phyloP scores from a whole-genome alignment of 768 basidiomycete species.

The Pleurotus tuoliensis region DNA sequence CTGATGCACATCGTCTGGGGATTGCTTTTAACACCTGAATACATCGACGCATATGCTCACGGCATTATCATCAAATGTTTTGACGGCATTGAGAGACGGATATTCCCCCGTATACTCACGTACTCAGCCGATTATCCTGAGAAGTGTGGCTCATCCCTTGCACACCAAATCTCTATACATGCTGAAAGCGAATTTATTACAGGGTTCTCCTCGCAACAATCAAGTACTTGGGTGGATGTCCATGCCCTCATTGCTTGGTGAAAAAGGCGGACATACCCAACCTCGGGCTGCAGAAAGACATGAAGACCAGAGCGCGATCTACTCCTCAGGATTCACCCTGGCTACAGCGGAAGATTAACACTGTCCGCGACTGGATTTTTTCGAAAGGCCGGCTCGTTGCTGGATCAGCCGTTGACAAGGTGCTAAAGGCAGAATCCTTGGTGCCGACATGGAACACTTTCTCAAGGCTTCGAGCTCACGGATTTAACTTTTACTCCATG shows the following conservation, averaged over 20 bases:
- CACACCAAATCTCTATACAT: background rate
- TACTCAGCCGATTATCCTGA: slow-evolving; percentile 13
- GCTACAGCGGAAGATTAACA: background rate
- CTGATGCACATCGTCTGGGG: slow-evolving; percentile 11
- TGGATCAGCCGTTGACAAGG: background rate
- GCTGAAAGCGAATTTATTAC: background rate
- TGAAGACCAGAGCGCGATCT: background rate
- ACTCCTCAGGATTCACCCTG: slow-evolving; percentile 7
- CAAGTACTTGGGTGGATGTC: slow-evolving; percentile 24
- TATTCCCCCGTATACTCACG: background rate
- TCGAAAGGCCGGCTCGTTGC: background rate
- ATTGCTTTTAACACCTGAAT: background rate
- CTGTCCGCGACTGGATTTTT: slow-evolving; percentile 7
- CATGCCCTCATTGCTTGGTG: slow-evolving; percentile 35
- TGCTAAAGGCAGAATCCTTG: slow-evolving; percentile 1
- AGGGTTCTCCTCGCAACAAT: slow-evolving; percentile 34
- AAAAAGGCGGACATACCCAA: slow-evolving; percentile 19
- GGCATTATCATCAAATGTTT: slow-evolving; percentile 6
- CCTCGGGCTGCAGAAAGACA: slow-evolving; percentile 23
- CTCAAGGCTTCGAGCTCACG: slow-evolving; percentile 10
- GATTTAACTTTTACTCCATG: slow-evolving; percentile 19
- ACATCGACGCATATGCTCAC: slow-evolving; percentile 6
- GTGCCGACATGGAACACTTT: slow-evolving; percentile 22
- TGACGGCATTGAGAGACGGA: background rate
- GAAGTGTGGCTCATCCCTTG: slow-evolving; percentile 21